phyloP scores from a whole-genome alignment of 768 basidiomycete species.

The Pleurotus ostreatus region DNA sequence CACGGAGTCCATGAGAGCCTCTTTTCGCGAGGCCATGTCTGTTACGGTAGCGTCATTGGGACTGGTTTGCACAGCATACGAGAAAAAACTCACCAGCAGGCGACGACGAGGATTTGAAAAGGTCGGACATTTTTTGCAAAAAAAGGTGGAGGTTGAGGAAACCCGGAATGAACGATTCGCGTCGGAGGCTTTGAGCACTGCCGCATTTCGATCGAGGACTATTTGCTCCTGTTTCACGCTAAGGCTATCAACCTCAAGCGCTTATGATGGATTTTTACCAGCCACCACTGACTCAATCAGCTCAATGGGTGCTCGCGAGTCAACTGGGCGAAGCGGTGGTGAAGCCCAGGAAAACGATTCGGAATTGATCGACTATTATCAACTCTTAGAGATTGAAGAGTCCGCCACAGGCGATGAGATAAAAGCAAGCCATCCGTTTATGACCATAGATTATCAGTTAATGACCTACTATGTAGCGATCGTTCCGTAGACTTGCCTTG shows the following conservation, averaged over 20 bases:
- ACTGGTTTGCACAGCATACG: neutral
- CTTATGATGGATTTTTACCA: no score
- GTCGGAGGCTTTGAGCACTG: neutral
- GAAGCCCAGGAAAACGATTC: conserved; percentile 14
- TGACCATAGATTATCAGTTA: neutral
- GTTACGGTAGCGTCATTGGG: conserved; percentile 1
- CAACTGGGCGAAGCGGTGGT: conserved; percentile 34
- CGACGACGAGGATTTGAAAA: conserved; percentile 35
- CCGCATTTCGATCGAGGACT: neutral
- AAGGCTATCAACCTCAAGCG: neutral
- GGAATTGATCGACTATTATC: conserved; percentile 67
- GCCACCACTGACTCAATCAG: no score
- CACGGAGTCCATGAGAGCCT: conserved; percentile 59
- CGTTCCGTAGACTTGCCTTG: conserved; percentile 82
- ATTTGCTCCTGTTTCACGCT: conserved; percentile 9
- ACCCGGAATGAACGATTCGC: no score
- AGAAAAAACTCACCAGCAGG: conserved; percentile 23
- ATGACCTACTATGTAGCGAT: conserved; percentile 41
- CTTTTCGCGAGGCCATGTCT: conserved; percentile 47
- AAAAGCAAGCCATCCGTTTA: conserved; percentile 45
- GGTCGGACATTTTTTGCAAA: conserved; percentile 43
- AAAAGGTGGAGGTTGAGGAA: no score
- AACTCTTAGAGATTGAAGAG: conserved; percentile 76
- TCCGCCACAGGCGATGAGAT: conserved; percentile 86
- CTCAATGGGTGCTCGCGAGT: conserved; percentile 69